Evolutionary conservation across 1,284 basidiomycete species (phyloP).

Genomic region (Austropuccinia psidii): DNA sequence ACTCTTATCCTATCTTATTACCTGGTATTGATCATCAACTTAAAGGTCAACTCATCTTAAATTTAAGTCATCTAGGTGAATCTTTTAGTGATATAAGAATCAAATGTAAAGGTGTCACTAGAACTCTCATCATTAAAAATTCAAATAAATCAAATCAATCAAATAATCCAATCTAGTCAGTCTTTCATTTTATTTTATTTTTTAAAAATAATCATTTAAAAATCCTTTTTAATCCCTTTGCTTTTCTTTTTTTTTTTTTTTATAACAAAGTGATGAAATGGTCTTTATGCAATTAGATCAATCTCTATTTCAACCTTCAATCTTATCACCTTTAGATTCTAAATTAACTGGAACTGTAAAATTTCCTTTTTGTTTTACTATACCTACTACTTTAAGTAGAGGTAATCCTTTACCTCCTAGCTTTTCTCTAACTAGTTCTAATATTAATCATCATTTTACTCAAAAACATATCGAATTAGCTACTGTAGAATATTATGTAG

Average conservation of each 20-base stretch:
- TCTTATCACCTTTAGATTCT: background rate
- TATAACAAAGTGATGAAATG: background rate
- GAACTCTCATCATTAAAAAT: no score
- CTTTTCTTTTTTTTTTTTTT: background rate
- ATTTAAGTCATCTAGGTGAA: background rate
- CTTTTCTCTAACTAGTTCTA: background rate
- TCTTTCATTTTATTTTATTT: no score
- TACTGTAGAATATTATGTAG: background rate
- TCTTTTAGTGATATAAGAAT: background rate
- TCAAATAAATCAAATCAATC: no score
- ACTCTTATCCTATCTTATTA: background rate
- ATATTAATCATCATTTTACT: background rate
- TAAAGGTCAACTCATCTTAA: background rate
- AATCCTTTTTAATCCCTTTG: no score
- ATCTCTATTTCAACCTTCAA: conserved; percentile 3
- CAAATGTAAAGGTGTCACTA: conserved; percentile 4
- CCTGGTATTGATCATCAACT: conserved; percentile 10
- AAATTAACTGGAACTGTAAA: background rate
- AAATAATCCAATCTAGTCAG: no score
- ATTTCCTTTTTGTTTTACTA: background rate
- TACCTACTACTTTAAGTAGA: background rate
- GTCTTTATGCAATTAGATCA: conserved; percentile 14
- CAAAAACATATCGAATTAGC: background rate
- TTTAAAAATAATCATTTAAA: no score
- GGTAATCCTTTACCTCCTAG: background rate